Conservation (phyloP, 2,329 filamentous ascomycete genomes). For the Aureobasidium melanogenum region DNA sequence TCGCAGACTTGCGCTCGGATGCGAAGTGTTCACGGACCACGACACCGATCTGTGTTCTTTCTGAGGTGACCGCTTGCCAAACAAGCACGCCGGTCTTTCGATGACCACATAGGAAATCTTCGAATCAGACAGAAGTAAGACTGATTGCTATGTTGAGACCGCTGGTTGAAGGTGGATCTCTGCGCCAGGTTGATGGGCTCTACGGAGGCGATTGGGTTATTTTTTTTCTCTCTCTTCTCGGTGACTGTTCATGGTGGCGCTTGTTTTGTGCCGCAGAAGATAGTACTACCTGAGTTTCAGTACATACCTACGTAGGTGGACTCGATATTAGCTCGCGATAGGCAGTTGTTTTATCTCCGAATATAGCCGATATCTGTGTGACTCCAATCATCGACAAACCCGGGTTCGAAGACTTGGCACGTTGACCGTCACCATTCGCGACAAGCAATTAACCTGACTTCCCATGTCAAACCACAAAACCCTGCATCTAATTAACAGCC, state of each 20-base stretch:
- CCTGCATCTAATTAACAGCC: not conserved
- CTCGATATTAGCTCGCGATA: not conserved
- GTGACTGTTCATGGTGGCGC: no score
- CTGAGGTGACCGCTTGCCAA: not conserved
- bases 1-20: not conserved
- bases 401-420: not conserved
- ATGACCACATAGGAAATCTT: not conserved
- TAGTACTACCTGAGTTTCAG: not conserved
- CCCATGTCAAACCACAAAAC: not conserved
- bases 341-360: not conserved
- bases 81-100: not conserved
- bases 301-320: not conserved
- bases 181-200: not conserved
- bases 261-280: not conserved
- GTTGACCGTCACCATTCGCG: not conserved
- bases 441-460: not conserved
- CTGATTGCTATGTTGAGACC: not conserved
- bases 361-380: constrained; percentile 4
- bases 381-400: not conserved
- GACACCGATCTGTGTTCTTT: not conserved
- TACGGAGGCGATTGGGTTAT: no score
- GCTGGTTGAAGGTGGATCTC: not conserved
- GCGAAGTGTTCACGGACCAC: not conserved
- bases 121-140: not conserved
- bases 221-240: no score